phyloP scores from a whole-genome alignment of 2,329 filamentous ascomycete genomes.

The Chaetomiaceae sp. region DNA sequence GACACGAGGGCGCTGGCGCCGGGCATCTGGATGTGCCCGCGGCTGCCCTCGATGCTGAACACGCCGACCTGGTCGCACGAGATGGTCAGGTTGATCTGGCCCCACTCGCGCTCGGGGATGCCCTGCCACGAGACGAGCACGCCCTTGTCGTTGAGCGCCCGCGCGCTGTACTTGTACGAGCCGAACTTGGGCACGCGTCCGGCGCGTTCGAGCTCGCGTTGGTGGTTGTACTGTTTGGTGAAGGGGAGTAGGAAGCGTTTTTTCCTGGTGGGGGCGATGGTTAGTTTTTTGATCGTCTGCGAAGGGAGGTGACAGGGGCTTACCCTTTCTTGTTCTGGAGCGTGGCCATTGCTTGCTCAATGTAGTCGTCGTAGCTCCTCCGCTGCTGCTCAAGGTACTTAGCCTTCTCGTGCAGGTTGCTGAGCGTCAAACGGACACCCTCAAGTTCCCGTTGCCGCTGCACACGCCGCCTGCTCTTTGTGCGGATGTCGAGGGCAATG shows the following conservation, averaged over 20 bases:
- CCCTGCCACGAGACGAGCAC: conserved; percentile 90
- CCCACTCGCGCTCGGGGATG: conserved; percentile 77
- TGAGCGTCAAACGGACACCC: conserved; percentile 68
- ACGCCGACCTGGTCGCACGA: conserved; percentile 90
- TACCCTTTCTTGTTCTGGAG: conserved; percentile 93
- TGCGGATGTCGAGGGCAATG: conserved; percentile 93
- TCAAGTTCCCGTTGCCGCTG: conserved; percentile 90
- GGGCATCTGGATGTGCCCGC: conserved; percentile 91
- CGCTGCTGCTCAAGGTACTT: conserved; percentile 90
- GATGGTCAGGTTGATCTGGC: conserved; percentile 90
- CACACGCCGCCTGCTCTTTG: conserved; percentile 88
- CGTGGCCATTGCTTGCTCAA: conserved; percentile 96
- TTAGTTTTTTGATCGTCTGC: conserved; percentile 22
- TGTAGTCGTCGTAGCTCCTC: conserved; percentile 98
- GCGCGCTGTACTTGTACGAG: conserved; percentile 93
- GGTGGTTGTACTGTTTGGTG: conserved; percentile 98
- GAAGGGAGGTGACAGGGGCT: conserved; percentile 27
- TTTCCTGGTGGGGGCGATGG: conserved; percentile 50
- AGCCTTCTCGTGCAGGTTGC: conserved; percentile 78
- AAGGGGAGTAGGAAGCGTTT: conserved; percentile 94
- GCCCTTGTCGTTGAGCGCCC: conserved; percentile 84
- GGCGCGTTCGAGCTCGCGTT: conserved; percentile 86
- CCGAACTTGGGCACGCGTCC: conserved; percentile 96
- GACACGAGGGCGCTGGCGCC: conserved; percentile 84
- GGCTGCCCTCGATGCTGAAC: conserved; percentile 86